A percentile compares a stretch with the other conserved stretches of the same genome.
phyloP scores from a whole-genome alignment of 768 basidiomycete genomes.

The Collybia sordida region DNA sequence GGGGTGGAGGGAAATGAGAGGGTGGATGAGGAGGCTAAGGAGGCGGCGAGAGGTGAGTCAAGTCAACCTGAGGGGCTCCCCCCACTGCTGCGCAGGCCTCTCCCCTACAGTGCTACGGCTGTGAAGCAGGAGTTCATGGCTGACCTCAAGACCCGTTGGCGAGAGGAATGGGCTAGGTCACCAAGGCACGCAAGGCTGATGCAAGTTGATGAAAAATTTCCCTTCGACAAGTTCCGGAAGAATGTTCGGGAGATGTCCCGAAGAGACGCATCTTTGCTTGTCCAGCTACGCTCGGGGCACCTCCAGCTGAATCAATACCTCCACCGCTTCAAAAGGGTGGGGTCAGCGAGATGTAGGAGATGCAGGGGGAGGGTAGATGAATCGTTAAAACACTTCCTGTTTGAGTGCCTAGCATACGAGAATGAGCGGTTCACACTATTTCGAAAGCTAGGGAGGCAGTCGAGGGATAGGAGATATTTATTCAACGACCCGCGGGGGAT shows the following conservation, averaged over 20 bases:
- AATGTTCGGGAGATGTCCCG: slow-evolving; percentile 4
- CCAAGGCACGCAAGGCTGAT: not conserved
- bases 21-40: slow-evolving; percentile 14
- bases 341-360: slow-evolving; percentile 17
- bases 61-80: not conserved
- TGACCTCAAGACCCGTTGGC: not conserved
- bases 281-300: slow-evolving; percentile 31
- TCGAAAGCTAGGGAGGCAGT: too few relatives aligned
- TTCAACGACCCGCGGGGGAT: too few relatives aligned
- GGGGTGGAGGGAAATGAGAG: slow-evolving; percentile 11
- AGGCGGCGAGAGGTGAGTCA: slow-evolving; percentile 6
- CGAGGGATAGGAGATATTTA: too few relatives aligned
- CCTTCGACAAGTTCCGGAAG: slow-evolving; percentile 14
- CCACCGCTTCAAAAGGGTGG: slow-evolving; percentile 18
- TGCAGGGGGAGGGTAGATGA: too few relatives aligned
- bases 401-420: too few relatives aligned
- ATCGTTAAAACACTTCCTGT: too few relatives aligned
- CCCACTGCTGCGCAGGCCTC: not conserved
- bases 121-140: not conserved
- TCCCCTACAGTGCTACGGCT: slow-evolving; percentile 2
- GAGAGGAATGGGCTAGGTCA: slow-evolving; percentile 1
- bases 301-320: slow-evolving; percentile 28
- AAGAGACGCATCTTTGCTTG: slow-evolving; percentile 19
- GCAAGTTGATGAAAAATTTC: slow-evolving; percentile 9
- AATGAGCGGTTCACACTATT: too few relatives aligned